Percentiles rank a stretch among this genome's conserved stretches.
These are phyloP conservation scores for Penicillium sp. DNA, from an alignment of 2,329 filamentous ascomycete genomes.

Conservation along the genomic window DNA sequence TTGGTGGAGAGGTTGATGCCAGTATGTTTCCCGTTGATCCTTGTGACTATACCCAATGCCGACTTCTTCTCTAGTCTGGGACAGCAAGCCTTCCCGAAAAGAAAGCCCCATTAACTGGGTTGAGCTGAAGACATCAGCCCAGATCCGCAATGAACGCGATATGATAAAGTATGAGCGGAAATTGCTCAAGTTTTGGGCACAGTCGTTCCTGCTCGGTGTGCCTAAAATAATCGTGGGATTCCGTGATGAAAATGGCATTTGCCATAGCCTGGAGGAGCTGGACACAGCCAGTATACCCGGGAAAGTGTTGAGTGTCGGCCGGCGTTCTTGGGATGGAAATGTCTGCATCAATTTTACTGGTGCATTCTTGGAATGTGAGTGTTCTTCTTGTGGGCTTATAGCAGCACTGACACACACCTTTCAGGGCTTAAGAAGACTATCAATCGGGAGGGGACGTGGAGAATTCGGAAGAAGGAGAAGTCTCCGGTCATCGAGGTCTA, in stretches of 20 bases:
- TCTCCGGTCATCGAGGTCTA: conserved; percentile 68
- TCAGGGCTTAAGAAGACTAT: conserved; percentile 63
- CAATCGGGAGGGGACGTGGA: conserved; percentile 71
- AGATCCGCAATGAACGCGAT: conserved; percentile 66
- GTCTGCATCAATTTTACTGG: conserved; percentile 88
- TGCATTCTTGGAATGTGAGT: conserved; percentile 71
- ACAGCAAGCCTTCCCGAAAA: conserved; percentile 66
- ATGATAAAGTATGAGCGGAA: conserved; percentile 80
- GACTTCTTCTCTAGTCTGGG: conserved; percentile 62
- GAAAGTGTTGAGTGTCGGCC: conserved; percentile 65
- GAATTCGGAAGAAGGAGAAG: conserved; percentile 65
- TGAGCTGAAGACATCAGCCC: conserved; percentile 86
- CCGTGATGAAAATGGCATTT: conserved; percentile 67
- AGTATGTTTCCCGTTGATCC: conserved; percentile 48
- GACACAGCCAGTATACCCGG: conserved; percentile 75
- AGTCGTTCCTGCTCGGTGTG: conserved; percentile 90
- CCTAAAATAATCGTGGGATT: conserved; percentile 91
- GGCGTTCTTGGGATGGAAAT: conserved; percentile 81
- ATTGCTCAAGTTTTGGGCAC: conserved; percentile 93
- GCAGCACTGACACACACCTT: background rate
- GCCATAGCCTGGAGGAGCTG: conserved; percentile 72
- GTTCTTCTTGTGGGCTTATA: background rate
- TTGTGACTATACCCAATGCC: conserved; percentile 1
- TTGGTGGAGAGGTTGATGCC: conserved; percentile 92
- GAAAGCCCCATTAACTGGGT: conserved; percentile 82